These are phyloP conservation scores for Saccharomycopsis guyanensis DNA, from an alignment of 805 yeast genomes.

Conservation along the genomic window DNA sequence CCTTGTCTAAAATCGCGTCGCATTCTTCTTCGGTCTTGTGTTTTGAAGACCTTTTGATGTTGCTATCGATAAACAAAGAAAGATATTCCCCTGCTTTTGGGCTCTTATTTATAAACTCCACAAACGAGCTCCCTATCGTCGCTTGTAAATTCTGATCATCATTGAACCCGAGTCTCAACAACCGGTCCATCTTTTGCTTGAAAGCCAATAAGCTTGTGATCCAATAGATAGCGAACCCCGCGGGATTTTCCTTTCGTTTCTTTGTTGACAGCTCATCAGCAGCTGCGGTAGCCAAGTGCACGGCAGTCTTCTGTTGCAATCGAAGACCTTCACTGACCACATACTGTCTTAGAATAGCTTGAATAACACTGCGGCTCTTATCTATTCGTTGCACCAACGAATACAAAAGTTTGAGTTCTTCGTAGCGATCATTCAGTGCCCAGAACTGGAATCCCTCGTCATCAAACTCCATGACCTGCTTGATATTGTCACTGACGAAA, in stretches of 20 bases:
- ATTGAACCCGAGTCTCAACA: constrained; percentile 43
- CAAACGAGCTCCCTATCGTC: constrained; percentile 52
- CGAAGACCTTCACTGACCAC: constrained; percentile 42
- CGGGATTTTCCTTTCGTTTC: constrained; percentile 29
- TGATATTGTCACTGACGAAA: constrained; percentile 49
- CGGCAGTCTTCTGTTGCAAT: constrained; percentile 25
- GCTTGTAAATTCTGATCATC: constrained; percentile 43
- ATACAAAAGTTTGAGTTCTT: constrained; percentile 41
- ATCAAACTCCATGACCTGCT: constrained; percentile 42
- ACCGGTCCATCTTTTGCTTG: constrained; percentile 41
- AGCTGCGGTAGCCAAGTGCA: constrained; percentile 20
- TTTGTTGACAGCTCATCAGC: constrained; percentile 20
- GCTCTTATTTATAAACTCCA: constrained; percentile 45
- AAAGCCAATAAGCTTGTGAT: constrained; percentile 47
- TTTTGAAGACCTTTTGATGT: constrained; percentile 39
- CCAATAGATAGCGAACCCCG: constrained; percentile 62
- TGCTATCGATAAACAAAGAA: constrained; percentile 37
- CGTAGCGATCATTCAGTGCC: constrained; percentile 40
- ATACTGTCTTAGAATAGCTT: constrained; percentile 37
- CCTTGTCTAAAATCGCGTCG: constrained; percentile 40
- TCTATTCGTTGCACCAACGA: constrained; percentile 48
- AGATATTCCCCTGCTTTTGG: constrained; percentile 7
- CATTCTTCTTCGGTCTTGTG: constrained; percentile 39
- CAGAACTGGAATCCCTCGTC: constrained; percentile 52
- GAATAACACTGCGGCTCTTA: constrained; percentile 41